These are phyloP conservation scores for Gyrodon lividus DNA, from an alignment of 768 basidiomycete genomes.

Conservation along the genomic window DNA sequence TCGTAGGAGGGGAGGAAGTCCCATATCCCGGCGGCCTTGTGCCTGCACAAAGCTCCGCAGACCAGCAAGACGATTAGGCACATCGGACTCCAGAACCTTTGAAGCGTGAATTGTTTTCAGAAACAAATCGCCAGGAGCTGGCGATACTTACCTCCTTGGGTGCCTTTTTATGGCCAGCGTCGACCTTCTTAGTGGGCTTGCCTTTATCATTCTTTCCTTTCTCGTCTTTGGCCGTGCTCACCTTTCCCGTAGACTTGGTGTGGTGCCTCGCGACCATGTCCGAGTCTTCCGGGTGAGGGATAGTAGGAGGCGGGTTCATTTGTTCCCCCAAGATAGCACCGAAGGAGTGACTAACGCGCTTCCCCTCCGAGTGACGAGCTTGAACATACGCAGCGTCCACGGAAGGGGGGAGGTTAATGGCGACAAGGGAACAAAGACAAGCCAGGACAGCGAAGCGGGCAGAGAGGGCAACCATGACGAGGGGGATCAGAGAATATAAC, in stretches of 20 bases:
- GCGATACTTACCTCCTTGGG: neutral
- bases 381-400: constrained; percentile 42
- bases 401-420: constrained; percentile 37
- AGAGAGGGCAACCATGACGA: constrained; percentile 50
- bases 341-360: neutral
- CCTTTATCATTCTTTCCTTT: too few species aligned
- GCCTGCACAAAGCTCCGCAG: neutral
- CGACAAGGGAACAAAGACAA: constrained; percentile 45
- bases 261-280: too few species aligned
- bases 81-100: neutral
- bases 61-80: neutral
- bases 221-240: too few species aligned
- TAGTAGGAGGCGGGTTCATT: neutral
- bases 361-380: constrained; percentile 14
- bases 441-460: constrained; percentile 47
- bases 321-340: neutral
- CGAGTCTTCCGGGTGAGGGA: neutral
- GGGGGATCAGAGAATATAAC: constrained; percentile 11
- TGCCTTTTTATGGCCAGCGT: constrained; percentile 1
- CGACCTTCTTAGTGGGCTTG: neutral
- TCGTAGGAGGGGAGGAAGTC: constrained; percentile 18
- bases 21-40: neutral
- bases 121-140: neutral
- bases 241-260: too few species aligned
- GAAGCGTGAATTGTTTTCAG: neutral